phyloP scores from a whole-genome alignment of 2,329 filamentous ascomycete species.

The Ophiostoma sp. region DNA sequence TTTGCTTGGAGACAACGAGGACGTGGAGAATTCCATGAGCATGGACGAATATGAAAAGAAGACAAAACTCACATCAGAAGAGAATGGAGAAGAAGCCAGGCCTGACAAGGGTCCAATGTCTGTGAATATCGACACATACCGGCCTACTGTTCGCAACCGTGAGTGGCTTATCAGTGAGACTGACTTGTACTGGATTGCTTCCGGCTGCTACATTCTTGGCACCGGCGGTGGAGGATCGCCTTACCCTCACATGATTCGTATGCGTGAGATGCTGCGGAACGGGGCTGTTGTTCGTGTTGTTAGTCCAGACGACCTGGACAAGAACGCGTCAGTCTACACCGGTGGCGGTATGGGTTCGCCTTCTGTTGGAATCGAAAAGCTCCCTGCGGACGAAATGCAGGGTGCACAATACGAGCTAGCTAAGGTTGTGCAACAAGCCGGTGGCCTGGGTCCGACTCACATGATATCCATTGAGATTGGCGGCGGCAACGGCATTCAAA shows the following conservation, averaged over 20 bases:
- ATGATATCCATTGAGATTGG: slow-evolving; percentile 62
- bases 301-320: slow-evolving; percentile 28
- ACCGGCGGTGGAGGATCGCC: slow-evolving; percentile 56
- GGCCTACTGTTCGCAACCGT: background rate
- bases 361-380: background rate
- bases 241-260: slow-evolving; percentile 47
- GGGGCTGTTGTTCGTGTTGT: slow-evolving; percentile 50
- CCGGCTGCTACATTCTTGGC: slow-evolving; percentile 57
- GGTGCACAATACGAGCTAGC: slow-evolving; percentile 37
- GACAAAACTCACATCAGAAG: background rate
- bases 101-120: background rate
- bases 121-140: background rate
- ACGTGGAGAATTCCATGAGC: background rate
- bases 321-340: background rate
- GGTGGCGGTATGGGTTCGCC: background rate
- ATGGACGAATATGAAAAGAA: slow-evolving; percentile 3
- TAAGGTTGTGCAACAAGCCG: slow-evolving; percentile 43
- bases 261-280: slow-evolving; percentile 46
- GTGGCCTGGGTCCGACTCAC: slow-evolving; percentile 30
- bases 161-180: slow-evolving; percentile 47
- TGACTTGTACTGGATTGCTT: slow-evolving; percentile 53
- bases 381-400: background rate
- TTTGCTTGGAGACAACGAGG: background rate
- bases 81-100: background rate
- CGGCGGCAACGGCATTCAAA: slow-evolving; percentile 59